Base-by-base conservation (phyloP, 1,284 basidiomycete species). In the Lignosus rhinocerotis region DNA sequence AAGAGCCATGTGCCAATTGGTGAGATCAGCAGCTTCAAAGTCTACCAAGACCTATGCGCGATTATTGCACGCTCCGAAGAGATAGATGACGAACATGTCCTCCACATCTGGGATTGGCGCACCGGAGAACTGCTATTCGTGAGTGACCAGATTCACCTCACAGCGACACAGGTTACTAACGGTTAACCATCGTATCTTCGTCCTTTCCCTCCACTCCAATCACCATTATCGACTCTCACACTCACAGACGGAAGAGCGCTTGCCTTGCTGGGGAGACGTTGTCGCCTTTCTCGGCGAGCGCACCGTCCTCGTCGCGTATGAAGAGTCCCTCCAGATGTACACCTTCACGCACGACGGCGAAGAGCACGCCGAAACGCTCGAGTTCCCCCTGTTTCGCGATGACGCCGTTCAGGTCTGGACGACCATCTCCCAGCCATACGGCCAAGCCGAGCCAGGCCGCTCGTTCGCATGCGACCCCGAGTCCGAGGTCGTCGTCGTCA, bases 21-120 rank as follows among this genome's bases (percentile, higher is more conserved):
- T 2, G 53, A 55, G 19, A 11, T 42, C 19, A 49, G 41, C 30
- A 55, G 46, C 30, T 55, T 55, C 32, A n/a, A 32, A 12, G 19
- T 55, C 19, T 32, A 49, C 10, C 16, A 36, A 17, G 47, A 49
- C 19, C 17, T 55, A 2, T 34, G 47, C 8, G 46, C 32, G 10
- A 25, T 55, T 14, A 32, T 49, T 14, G 46, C 53, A 14, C 46
- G 46, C 3, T 36, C 38, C 1, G 19, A 55, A 6, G 46, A 31
- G 1, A 31, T 19, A 1, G 31, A 43, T 7, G 46, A 43, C 32
- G 53, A 55, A 16, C 30, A 39, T n/a, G 16, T 46, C 2, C 53
- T 55, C 19, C 46, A 49, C 39, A 46, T 55, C 8, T 55, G 53
- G 53, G 47, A 55, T 38, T 55, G 53, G 53, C 30, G 31, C 17